These are phyloP conservation scores for Penicillium sp. DNA, from an alignment of 2,329 filamentous ascomycete genomes.

Conservation along the genomic window DNA sequence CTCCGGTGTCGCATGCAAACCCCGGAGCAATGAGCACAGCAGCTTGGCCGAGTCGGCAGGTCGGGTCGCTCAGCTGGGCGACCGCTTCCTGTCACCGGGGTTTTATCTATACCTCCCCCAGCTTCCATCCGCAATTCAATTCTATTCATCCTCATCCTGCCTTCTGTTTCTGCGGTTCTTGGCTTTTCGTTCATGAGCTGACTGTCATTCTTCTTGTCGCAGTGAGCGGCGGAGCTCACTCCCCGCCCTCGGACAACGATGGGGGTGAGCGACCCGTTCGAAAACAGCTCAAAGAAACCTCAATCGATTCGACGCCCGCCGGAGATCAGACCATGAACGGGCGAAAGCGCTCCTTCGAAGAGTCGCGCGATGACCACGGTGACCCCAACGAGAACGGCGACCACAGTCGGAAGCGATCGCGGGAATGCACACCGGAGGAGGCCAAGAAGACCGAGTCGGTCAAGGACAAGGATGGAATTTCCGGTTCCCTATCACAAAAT, in stretches of 20 bases:
- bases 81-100: neutral
- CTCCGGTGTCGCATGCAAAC: constrained; percentile 6
- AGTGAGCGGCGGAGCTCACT: constrained; percentile 27
- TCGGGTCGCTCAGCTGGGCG: constrained; percentile 2
- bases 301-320: constrained; percentile 48
- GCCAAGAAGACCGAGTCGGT: constrained; percentile 6
- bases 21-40: constrained; percentile 1
- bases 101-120: constrained; percentile 1
- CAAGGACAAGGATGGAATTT: constrained; percentile 8
- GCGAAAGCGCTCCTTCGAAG: constrained; percentile 39
- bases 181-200: constrained; percentile 10
- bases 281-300: constrained; percentile 60
- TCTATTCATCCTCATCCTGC: neutral
- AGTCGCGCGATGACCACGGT: constrained; percentile 28
- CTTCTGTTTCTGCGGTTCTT: neutral
- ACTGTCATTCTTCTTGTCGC: constrained; percentile 7
- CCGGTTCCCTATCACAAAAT: constrained; percentile 9
- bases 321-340: constrained; percentile 23
- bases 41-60: constrained; percentile 6
- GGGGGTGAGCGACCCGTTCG: constrained; percentile 57
- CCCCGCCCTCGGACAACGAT: constrained; percentile 39
- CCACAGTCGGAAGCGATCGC: constrained; percentile 43
- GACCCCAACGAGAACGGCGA: constrained; percentile 30
- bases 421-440: constrained; percentile 37
- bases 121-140: neutral